Percentiles rank a stretch among this genome's conserved stretches.
Conservation (phyloP, 805 yeast species). For the Lachancea lanzarotensis region DNA sequence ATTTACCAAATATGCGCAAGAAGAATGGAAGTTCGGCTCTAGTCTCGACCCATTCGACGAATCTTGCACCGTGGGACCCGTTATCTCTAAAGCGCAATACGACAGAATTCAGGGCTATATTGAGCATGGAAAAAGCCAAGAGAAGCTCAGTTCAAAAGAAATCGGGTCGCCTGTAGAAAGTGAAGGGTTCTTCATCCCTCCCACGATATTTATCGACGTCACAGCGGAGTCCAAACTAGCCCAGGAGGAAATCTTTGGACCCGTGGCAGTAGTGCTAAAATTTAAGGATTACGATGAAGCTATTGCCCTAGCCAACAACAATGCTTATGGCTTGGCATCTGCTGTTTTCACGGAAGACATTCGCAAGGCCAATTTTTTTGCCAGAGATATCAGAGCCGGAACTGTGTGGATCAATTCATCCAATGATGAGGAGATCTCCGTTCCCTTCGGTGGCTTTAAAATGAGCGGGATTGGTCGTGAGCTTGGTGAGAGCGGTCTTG, state of each 20-base stretch:
- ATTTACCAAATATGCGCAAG: slow-evolving; percentile 32
- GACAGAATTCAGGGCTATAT: slow-evolving; percentile 38
- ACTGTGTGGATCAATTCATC: slow-evolving; percentile 65
- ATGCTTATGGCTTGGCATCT: slow-evolving; percentile 39
- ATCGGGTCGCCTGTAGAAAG: slow-evolving; percentile 25
- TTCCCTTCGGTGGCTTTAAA: slow-evolving; percentile 81
- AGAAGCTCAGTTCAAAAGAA: slow-evolving; percentile 38
- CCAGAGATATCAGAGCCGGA: slow-evolving; percentile 59
- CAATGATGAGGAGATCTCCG: slow-evolving; percentile 53
- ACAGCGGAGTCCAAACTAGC: slow-evolving; percentile 33
- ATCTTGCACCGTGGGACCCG: slow-evolving; percentile 42
- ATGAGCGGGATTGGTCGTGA: slow-evolving; percentile 78
- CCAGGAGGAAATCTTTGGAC: slow-evolving; percentile 42
- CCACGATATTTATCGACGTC: slow-evolving; percentile 38
- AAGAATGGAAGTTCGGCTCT: slow-evolving; percentile 49
- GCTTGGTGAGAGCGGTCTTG: slow-evolving; percentile 67
- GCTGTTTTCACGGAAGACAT: slow-evolving; percentile 63
- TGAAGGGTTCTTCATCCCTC: slow-evolving; percentile 35
- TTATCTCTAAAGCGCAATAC: slow-evolving; percentile 43
- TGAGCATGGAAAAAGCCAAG: slow-evolving; percentile 35
- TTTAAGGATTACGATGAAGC: slow-evolving; percentile 37
- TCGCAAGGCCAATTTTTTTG: slow-evolving; percentile 54
- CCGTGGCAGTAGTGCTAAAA: slow-evolving; percentile 35
- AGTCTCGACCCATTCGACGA: slow-evolving; percentile 43
- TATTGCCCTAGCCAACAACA: slow-evolving; percentile 35